Evolutionary conservation across 192 early-diverging fungal genomes (phyloP).

Genomic region (Allomyces arbusculus): DNA sequence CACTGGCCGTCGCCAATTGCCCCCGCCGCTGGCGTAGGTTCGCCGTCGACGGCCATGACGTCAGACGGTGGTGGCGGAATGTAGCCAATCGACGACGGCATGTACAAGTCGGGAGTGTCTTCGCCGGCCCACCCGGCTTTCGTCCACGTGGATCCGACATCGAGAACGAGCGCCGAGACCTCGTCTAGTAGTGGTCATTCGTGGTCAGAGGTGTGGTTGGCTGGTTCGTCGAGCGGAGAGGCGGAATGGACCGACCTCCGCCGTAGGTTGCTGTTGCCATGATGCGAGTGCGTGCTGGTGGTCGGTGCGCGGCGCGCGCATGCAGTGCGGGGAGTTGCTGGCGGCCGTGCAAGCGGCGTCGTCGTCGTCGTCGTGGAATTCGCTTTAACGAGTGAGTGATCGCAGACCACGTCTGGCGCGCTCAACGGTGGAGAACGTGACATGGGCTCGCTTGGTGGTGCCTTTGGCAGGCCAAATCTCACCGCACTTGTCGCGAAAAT

Average conservation of each 20-base stretch:
- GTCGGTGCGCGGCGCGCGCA: too few relatives aligned
- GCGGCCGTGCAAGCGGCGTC: too few relatives aligned
- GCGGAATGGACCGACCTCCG: conserved; percentile 3
- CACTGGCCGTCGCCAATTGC: neutral
- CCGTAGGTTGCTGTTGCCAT: conserved; percentile 11
- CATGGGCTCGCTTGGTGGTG: too few relatives aligned
- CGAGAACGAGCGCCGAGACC: conserved; percentile 80
- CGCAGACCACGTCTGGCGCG: too few relatives aligned
- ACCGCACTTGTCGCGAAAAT: too few relatives aligned
- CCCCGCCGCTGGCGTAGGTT: neutral
- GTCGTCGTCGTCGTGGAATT: too few relatives aligned
- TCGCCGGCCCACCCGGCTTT: conserved; percentile 96
- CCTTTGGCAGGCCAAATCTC: too few relatives aligned
- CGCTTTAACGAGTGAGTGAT: too few relatives aligned
- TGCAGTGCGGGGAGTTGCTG: too few relatives aligned
- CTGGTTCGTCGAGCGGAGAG: neutral
- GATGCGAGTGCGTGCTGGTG: too few relatives aligned
- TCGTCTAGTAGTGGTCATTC: conserved; percentile 34
- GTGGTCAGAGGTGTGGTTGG: neutral
- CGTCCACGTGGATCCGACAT: conserved; percentile 68
- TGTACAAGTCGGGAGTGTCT: conserved; percentile 72
- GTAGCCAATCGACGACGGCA: conserved; percentile 60
- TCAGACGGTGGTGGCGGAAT: conserved; percentile 2
- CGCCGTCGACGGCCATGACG: too few relatives aligned
- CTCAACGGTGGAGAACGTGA: too few relatives aligned